Conservation (phyloP, 169 alveolate species). For the Plasmodium falciparum region DNA sequence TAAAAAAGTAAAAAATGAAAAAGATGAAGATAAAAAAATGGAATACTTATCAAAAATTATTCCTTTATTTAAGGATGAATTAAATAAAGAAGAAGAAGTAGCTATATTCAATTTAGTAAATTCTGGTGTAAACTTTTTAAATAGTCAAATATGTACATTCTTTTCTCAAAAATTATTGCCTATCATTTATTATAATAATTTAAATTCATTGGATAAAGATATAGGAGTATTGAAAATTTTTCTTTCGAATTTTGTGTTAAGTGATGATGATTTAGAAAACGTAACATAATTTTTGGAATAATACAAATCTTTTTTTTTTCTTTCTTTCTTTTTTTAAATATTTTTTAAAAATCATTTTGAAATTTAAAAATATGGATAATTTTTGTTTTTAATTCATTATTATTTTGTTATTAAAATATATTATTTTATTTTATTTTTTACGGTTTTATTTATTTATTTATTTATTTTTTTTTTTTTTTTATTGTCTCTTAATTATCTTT, state of each 20-base stretch:
- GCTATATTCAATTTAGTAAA: slow-evolving; percentile 19
- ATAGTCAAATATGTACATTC: slow-evolving; percentile 16
- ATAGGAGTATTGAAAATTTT: slow-evolving; percentile 13
- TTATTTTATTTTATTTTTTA: too few species aligned
- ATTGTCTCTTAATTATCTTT: too few species aligned
- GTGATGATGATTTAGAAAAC: background rate
- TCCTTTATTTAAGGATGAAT: slow-evolving; percentile 26
- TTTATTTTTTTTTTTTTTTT: too few species aligned
- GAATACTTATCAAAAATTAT: slow-evolving; percentile 37
- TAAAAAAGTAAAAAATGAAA: slow-evolving; percentile 44
- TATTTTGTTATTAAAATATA: too few species aligned
- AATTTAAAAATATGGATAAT: background rate
- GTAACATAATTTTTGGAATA: background rate
- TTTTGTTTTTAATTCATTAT: too few species aligned
- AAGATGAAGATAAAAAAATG: slow-evolving; percentile 10
- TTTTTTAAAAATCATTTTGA: slow-evolving; percentile 1
- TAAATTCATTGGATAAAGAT: slow-evolving; percentile 28
- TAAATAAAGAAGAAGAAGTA: slow-evolving; percentile 30
- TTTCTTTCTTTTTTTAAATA: background rate
- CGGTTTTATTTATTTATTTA: too few species aligned
- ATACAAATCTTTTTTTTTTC: background rate
- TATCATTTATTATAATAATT: slow-evolving; percentile 10
- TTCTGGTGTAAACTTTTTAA: slow-evolving; percentile 43
- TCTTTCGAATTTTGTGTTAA: slow-evolving; percentile 18
- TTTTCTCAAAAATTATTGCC: slow-evolving; percentile 63